A percentile compares a stretch with the other conserved stretches of the same genome.
phyloP scores from a whole-genome alignment of 768 basidiomycete species.

The Pleurotus cornucopiae region DNA sequence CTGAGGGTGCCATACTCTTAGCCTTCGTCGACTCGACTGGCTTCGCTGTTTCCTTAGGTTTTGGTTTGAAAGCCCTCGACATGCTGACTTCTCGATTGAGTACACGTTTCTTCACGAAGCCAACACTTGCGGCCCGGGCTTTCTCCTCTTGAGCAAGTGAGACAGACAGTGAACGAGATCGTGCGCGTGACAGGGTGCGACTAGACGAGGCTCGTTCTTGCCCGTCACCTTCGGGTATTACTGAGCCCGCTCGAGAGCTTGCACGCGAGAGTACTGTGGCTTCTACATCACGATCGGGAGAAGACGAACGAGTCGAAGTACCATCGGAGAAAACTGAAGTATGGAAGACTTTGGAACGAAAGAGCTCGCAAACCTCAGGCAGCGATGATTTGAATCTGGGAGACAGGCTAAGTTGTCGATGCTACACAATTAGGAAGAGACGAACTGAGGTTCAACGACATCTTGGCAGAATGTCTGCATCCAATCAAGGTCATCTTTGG shows the following conservation, averaged over 20 bases:
- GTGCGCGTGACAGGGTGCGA: slow-evolving; percentile 29
- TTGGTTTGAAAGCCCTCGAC: slow-evolving; percentile 63
- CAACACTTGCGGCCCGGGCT: slow-evolving; percentile 27
- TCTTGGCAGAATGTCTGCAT: slow-evolving; percentile 68
- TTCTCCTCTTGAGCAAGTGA: slow-evolving; percentile 63
- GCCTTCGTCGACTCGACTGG: background rate
- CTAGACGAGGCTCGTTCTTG: slow-evolving; percentile 5
- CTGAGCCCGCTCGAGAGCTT: slow-evolving; percentile 15
- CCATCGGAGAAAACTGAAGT: slow-evolving; percentile 55
- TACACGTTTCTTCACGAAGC: slow-evolving; percentile 43
- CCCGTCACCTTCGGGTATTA: slow-evolving; percentile 11
- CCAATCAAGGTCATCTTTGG: slow-evolving; percentile 55
- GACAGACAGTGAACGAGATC: slow-evolving; percentile 64
- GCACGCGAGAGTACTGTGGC: background rate
- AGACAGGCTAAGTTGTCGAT: background rate
- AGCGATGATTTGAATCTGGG: slow-evolving; percentile 52
- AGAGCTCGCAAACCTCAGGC: slow-evolving; percentile 50
- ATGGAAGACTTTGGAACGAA: slow-evolving; percentile 66
- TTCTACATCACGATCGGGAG: slow-evolving; percentile 17
- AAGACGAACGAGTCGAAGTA: slow-evolving; percentile 25
- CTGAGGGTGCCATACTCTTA: background rate
- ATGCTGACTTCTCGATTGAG: slow-evolving; percentile 76
- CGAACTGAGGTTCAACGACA: slow-evolving; percentile 61
- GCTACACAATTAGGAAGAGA: slow-evolving; percentile 1
- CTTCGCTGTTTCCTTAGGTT: slow-evolving; percentile 16